Base-by-base conservation (phyloP, 2,329 filamentous ascomycete genomes). In the Clarireedia sp. region DNA sequence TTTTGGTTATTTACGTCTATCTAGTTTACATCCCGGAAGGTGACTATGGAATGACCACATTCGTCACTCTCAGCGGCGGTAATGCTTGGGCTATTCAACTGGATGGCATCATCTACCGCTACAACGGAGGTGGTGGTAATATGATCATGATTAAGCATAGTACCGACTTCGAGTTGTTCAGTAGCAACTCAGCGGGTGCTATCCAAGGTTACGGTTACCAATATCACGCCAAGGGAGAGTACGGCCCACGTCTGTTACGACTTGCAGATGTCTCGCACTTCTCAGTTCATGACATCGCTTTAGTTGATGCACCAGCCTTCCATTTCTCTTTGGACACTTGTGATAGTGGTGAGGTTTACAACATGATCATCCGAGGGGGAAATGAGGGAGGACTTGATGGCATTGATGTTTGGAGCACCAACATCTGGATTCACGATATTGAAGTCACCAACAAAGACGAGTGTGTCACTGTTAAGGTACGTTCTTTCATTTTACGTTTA, bases 381-480 rank as follows among this genome's bases (percentile, higher is more conserved):
- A 71, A 79, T 54, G 66, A 68, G 55, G 78, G 78, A 45, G 77
- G 76, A 46, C 68, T 81, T 9, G 80, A 83, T 63, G 80, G 80
- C 4, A 72, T 82, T 56, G 77, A 82, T 64, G 72, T 82, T 2
- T 79, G 72, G 69, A 73, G 74, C n/a, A 72, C 66, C 45, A 81
- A 82, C 62, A 74, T 81, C 53, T 79, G 76, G 75, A 70, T 82
- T 54, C 79, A 83, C 63, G 79, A 83, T 65, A 70, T 82, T 40
- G 77, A 77, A 70, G 79, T 83, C 5, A 81, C 80, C 26, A 83
- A 83, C 73, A 81, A 80, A 66, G 79, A 83, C 63, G 80, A 83
- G 63, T 82, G 78, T 64, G 77, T 82, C 0, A 81, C 78, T 2
- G 75, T 81, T 57, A 82, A 79, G 56, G 57, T 58, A 54, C 77